Evolutionary conservation across 1,284 basidiomycete species (phyloP).

Genomic region (Ganoderma resinaceum): DNA sequence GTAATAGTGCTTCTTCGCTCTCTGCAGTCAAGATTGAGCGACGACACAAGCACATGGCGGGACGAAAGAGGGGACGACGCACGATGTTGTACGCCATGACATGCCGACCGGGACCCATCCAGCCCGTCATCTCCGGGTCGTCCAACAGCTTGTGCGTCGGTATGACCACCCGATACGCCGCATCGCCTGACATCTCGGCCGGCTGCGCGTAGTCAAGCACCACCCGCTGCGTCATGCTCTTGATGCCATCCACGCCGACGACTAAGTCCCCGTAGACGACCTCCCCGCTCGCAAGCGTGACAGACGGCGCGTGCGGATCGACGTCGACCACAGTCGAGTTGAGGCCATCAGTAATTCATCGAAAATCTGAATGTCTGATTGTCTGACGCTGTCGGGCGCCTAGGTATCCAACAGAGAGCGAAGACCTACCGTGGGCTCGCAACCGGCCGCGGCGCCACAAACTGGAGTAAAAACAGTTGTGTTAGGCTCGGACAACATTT

Average conservation of each 20-base stretch:
- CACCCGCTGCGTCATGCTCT: constrained; percentile 58
- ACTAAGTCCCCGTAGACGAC: constrained; percentile 48
- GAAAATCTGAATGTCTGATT: too few species aligned
- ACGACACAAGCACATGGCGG: neutral
- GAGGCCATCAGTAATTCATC: too few species aligned
- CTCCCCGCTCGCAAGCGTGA: constrained; percentile 49
- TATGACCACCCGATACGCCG: constrained; percentile 56
- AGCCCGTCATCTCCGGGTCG: constrained; percentile 58
- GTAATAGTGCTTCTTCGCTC: constrained; percentile 50
- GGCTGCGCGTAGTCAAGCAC: constrained; percentile 44
- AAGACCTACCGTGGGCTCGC: too few species aligned
- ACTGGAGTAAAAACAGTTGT: too few species aligned
- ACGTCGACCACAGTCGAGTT: constrained; percentile 51
- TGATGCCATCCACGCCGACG: constrained; percentile 54
- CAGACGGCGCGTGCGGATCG: constrained; percentile 44
- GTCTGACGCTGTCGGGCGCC: too few species aligned
- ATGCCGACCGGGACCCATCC: constrained; percentile 52
- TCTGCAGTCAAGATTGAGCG: constrained; percentile 31
- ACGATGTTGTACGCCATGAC: constrained; percentile 53
- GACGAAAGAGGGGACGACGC: constrained; percentile 24
- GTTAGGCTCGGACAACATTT: too few species aligned
- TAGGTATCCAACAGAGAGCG: too few species aligned
- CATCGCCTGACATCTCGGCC: constrained; percentile 58
- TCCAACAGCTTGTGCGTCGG: constrained; percentile 51
- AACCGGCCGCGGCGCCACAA: too few species aligned